These are phyloP conservation scores for Cymbidium sinense DNA, from an alignment of 106 monocot species.

Conservation along the genomic window DNA sequence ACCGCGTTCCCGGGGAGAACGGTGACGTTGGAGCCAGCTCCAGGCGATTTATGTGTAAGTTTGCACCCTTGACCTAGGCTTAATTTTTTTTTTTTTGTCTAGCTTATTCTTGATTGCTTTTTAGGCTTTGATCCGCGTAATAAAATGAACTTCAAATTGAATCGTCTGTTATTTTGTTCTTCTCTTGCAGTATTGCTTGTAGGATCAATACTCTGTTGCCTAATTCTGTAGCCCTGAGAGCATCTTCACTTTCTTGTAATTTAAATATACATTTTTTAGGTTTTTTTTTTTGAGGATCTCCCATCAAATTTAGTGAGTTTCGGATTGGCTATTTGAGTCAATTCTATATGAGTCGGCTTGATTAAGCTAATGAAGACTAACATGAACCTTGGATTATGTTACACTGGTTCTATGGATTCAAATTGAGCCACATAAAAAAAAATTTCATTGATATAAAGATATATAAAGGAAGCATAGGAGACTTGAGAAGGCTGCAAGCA, in stretches of 20 bases:
- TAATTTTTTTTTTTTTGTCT: background rate
- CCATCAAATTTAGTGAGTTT: no score
- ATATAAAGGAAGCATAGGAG: no score
- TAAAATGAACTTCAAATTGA: background rate
- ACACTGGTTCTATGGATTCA: no score
- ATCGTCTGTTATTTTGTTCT: background rate
- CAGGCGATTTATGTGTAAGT: slow-evolving; percentile 65
- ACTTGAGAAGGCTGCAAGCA: no score
- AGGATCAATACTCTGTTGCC: background rate
- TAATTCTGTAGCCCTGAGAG: background rate
- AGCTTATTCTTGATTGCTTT: background rate
- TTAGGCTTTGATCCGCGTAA: background rate
- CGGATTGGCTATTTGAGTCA: no score
- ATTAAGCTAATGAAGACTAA: no score
- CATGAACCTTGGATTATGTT: no score
- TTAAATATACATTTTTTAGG: background rate
- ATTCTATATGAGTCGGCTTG: no score
- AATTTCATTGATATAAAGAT: no score
- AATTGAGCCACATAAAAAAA: no score
- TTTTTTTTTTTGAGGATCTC: background rate
- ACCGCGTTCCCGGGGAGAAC: slow-evolving; percentile 85
- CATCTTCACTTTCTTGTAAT: background rate
- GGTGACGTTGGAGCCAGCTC: slow-evolving; percentile 61
- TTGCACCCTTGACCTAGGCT: background rate
- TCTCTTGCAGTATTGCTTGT: background rate